Conservation (phyloP, 495 filamentous ascomycete genomes). For the Talaromyces thailandensis region DNA sequence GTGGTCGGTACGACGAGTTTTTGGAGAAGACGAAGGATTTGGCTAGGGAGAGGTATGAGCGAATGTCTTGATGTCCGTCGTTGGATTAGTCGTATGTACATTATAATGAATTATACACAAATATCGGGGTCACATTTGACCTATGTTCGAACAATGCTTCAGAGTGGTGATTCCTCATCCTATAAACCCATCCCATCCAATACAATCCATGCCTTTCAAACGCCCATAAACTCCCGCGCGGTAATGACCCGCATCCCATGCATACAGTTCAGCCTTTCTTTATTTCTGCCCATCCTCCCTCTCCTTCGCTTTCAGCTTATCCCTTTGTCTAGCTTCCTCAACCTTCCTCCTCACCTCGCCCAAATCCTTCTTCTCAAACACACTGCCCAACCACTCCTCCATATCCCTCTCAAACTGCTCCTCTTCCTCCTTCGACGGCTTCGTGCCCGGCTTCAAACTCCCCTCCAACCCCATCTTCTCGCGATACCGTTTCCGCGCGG, state of each 20-base stretch:
- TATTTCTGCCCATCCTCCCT: background rate
- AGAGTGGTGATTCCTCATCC: conserved; percentile 6
- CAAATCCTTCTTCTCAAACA: conserved; percentile 46
- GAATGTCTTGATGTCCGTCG: conserved; percentile 30
- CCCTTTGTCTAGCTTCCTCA: conserved; percentile 16
- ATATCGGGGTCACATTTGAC: background rate
- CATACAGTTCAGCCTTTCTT: too few relatives aligned
- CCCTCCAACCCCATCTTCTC: conserved; percentile 13
- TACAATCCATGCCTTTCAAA: background rate
- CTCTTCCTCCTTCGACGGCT: conserved; percentile 30
- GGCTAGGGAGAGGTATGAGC: conserved; percentile 71
- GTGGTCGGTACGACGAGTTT: conserved; percentile 62
- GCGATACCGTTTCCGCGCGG: conserved; percentile 38
- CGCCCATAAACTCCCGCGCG: background rate
- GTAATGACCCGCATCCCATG: conserved; percentile 3
- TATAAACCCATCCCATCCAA: background rate
- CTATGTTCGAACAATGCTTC: background rate
- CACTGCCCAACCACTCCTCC: conserved; percentile 59
- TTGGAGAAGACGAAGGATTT: conserved; percentile 68
- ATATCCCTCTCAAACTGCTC: conserved; percentile 56
- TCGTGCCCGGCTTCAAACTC: conserved; percentile 21
- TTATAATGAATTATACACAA: background rate
- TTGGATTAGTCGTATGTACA: background rate
- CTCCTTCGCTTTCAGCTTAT: conserved; percentile 20
- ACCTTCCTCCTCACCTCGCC: conserved; percentile 29